These are phyloP conservation scores for Rhododendron henanense DNA, from an alignment of 148 eudicot genomes.

Conservation along the genomic window DNA sequence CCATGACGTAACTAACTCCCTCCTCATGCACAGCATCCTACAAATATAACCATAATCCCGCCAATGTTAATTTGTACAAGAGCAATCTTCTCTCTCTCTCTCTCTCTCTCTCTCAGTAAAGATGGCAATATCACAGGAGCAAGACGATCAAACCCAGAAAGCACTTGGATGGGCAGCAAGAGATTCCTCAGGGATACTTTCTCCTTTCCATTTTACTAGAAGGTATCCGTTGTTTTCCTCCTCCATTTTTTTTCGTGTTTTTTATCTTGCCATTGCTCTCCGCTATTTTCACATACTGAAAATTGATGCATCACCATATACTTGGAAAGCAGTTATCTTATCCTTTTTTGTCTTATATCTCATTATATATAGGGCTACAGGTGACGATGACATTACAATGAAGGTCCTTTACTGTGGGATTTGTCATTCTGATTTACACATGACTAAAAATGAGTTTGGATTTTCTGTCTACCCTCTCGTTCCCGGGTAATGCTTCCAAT, in stretches of 20 bases:
- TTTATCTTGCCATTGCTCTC: not conserved
- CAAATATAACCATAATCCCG: not conserved
- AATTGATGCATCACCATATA: not conserved
- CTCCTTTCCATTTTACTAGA: conserved; percentile 12
- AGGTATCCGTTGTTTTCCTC: not conserved
- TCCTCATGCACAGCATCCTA: not conserved
- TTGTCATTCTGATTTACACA: conserved; percentile 3
- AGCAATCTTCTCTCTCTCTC: not conserved
- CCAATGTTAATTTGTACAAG: not conserved
- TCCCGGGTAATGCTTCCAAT: not conserved
- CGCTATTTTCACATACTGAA: not conserved
- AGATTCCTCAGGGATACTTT: conserved; percentile 12
- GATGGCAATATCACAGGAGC: not conserved
- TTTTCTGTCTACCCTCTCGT: not conserved
- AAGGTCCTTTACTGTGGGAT: conserved; percentile 9
- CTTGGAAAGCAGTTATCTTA: not conserved
- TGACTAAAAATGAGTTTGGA: conserved; percentile 1
- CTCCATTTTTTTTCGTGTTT: not conserved
- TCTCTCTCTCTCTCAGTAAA: not conserved
- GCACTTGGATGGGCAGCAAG: conserved; percentile 8
- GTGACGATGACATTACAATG: conserved; percentile 10
- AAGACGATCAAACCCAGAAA: conserved; percentile 10
- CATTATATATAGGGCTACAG: not conserved
- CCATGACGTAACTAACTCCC: not conserved
- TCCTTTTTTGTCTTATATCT: not conserved